Evolutionary conservation across 2,329 filamentous ascomycete species (phyloP).

Genomic region (Lomentospora prolificans): DNA sequence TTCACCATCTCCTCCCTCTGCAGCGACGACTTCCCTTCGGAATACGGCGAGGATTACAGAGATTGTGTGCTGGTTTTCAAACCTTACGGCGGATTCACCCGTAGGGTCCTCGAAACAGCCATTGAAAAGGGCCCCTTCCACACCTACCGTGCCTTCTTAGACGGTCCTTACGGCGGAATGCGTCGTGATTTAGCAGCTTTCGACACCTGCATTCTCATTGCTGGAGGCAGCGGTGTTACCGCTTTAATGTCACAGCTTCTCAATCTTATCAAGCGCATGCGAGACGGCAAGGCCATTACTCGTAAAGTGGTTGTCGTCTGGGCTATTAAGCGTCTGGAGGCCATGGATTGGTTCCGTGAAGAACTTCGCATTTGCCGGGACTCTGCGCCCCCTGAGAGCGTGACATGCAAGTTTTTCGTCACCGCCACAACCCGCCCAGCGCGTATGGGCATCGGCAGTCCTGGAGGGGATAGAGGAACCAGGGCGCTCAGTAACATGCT

Average conservation of each 20-base stretch:
- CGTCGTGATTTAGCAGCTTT: conserved; percentile 81
- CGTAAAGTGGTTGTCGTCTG: conserved; percentile 88
- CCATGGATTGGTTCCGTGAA: conserved; percentile 96
- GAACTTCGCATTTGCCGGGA: conserved; percentile 88
- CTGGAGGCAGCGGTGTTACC: conserved; percentile 89
- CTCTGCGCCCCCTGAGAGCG: conserved; percentile 75
- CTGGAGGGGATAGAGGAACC: conserved; percentile 18
- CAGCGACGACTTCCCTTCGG: conserved; percentile 85
- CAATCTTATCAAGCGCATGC: conserved; percentile 92
- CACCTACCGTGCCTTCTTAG: conserved; percentile 84
- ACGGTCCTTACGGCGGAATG: conserved; percentile 94
- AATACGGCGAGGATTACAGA: conserved; percentile 77
- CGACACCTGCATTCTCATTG: conserved; percentile 86
- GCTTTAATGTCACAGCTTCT: conserved; percentile 85
- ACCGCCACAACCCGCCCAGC: conserved; percentile 58
- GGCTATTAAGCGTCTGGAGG: conserved; percentile 82
- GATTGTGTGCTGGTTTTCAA: conserved; percentile 89
- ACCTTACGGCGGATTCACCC: conserved; percentile 84
- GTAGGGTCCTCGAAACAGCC: conserved; percentile 71
- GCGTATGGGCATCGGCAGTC: conserved; percentile 10
- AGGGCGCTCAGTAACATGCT: conserved; percentile 65
- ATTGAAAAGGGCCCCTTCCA: conserved; percentile 81
- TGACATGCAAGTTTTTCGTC: conserved; percentile 91
- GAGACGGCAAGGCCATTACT: conserved; percentile 87
- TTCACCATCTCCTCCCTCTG: conserved; percentile 92